These are phyloP conservation scores for Blastomyces percursus DNA, from an alignment of 2,329 filamentous ascomycete genomes.

Conservation along the genomic window DNA sequence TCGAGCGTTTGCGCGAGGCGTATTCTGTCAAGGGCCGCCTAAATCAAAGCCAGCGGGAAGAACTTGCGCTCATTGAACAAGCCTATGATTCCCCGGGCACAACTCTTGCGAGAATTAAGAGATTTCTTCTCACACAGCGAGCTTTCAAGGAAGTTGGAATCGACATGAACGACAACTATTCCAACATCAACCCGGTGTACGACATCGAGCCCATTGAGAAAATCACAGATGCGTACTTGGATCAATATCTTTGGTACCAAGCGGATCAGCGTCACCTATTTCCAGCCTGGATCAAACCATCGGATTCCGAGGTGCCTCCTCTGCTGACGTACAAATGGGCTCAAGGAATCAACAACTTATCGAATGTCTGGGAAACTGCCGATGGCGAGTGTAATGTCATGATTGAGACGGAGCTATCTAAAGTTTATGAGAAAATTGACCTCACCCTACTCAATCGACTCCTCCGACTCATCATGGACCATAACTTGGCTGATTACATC, in stretches of 20 bases:
- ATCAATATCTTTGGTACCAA: constrained; percentile 99
- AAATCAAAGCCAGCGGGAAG: constrained; percentile 95
- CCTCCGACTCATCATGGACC: constrained; percentile 93
- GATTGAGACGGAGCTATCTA: constrained; percentile 97
- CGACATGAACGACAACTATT: constrained; percentile 99
- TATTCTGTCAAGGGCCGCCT: constrained; percentile 96
- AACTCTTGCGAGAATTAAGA: constrained; percentile 90
- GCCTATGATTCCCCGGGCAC: constrained; percentile 97
- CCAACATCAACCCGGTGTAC: constrained; percentile 96
- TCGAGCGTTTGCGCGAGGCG: constrained; percentile 85
- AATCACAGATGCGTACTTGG: constrained; percentile 96
- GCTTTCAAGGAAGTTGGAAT: constrained; percentile 99
- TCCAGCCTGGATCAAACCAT: constrained; percentile 98
- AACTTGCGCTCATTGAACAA: constrained; percentile 92
- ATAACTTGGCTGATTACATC: constrained; percentile 98
- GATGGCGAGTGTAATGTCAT: constrained; percentile 97
- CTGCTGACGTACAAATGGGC: constrained; percentile 97
- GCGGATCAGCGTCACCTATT: constrained; percentile 95
- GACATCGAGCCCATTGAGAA: constrained; percentile 99
- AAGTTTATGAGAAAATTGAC: constrained; percentile 99
- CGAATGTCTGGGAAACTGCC: constrained; percentile 85
- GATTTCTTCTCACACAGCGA: constrained; percentile 89
- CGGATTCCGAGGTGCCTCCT: constrained; percentile 92
- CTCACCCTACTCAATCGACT: constrained; percentile 88
- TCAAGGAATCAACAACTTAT: constrained; percentile 96